phyloP scores from a whole-genome alignment of 371 early-diverging fungal genomes.

The Phascolomyces articulosus region DNA sequence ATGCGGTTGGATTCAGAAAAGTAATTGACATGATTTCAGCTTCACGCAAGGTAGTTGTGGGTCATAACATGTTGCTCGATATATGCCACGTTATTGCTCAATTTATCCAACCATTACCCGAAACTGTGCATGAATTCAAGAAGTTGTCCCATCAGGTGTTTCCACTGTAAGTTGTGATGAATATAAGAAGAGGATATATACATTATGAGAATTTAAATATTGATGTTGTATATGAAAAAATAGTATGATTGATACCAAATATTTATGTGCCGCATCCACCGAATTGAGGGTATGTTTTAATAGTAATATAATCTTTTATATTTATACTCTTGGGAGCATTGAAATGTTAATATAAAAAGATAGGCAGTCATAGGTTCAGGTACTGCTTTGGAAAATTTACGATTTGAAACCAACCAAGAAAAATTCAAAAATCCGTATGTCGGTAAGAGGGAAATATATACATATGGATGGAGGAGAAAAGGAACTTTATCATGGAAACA shows the following conservation, averaged over 20 bases:
- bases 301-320: not conserved
- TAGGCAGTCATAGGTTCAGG: constrained; percentile 34
- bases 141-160: constrained; percentile 47
- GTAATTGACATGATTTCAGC: constrained; percentile 78
- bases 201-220: not conserved
- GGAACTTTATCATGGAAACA: not conserved
- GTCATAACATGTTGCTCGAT: constrained; percentile 88
- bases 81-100: constrained; percentile 73
- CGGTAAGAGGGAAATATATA: constrained; percentile 30
- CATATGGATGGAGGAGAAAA: no score
- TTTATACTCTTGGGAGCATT: no score
- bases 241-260: constrained; percentile 84
- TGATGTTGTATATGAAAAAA: no score
- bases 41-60: constrained; percentile 74
- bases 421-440: constrained; percentile 57
- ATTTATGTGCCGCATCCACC: constrained; percentile 61
- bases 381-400: constrained; percentile 38
- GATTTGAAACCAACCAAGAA: constrained; percentile 41
- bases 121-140: constrained; percentile 66
- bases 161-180: constrained; percentile 46
- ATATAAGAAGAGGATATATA: not conserved
- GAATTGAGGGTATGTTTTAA: constrained; percentile 46
- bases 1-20: constrained; percentile 74
- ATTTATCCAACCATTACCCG: constrained; percentile 75
- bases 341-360: no score